Percentiles rank a stretch among this genome's conserved stretches.
phyloP scores from a whole-genome alignment of 2,329 filamentous ascomycete species.

The Nemania serpens region DNA sequence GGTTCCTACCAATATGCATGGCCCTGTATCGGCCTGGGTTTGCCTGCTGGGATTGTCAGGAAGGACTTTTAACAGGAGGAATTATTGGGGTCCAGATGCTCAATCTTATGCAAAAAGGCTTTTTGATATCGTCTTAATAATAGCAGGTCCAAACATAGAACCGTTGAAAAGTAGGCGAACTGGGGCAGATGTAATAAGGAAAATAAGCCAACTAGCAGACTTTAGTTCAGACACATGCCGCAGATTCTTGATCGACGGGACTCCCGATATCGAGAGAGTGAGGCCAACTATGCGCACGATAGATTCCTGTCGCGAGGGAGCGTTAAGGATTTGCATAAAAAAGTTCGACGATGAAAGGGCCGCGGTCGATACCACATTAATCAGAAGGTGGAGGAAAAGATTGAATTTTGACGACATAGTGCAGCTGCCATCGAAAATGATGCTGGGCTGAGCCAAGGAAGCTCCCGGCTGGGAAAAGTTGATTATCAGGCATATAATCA shows the following conservation, averaged over 20 bases:
- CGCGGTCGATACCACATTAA: not conserved
- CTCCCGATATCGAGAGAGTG: conserved; percentile 4
- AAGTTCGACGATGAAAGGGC: conserved; percentile 4
- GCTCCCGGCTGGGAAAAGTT: conserved; percentile 3
- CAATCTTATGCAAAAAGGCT: too few relatives aligned
- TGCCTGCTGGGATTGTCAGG: too few relatives aligned
- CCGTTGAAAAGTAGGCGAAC: conserved; percentile 9
- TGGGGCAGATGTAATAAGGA: not conserved
- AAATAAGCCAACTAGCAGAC: not conserved
- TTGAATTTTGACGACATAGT: not conserved
- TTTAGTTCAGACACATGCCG: not conserved
- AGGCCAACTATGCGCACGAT: too few relatives aligned
- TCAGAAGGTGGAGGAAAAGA: not conserved
- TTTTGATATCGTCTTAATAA: too few relatives aligned
- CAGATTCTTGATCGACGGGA: not conserved
- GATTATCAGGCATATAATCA: not conserved
- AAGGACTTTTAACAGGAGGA: too few relatives aligned
- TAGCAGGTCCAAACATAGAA: not conserved
- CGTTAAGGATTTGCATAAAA: conserved; percentile 10
- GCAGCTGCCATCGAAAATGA: conserved; percentile 6
- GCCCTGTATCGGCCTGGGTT: too few relatives aligned
- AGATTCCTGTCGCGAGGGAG: not conserved
- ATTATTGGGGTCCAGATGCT: too few relatives aligned
- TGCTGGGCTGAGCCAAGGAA: not conserved
- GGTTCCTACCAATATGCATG: too few relatives aligned